Conservation (phyloP, 2,329 filamentous ascomycete species). For the Diatrype stigma region DNA sequence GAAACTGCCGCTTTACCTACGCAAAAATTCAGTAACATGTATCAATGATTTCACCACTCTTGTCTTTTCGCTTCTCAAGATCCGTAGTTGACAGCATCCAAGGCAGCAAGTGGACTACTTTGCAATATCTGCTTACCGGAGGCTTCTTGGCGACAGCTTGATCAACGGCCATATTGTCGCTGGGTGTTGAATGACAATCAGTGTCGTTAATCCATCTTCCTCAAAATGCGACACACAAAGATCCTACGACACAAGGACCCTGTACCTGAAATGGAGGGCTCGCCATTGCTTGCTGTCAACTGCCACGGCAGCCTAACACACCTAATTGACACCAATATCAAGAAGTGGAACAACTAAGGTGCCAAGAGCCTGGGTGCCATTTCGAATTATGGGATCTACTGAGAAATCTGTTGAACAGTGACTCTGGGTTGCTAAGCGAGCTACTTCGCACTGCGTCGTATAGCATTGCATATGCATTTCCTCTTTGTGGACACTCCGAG, state of each 20-base stretch:
- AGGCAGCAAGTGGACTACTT: not conserved
- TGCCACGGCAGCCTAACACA: not conserved
- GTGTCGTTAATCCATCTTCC: not conserved
- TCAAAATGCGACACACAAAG: not conserved
- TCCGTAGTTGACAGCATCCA: not conserved
- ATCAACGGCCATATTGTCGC: not conserved
- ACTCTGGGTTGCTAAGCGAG: not conserved
- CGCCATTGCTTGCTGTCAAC: not conserved
- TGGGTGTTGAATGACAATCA: not conserved
- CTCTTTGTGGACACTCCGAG: not conserved
- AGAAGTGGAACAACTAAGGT: not conserved
- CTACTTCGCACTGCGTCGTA: not conserved
- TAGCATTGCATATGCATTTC: not conserved
- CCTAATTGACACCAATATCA: not conserved
- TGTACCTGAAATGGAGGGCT: not conserved
- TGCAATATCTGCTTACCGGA: not conserved
- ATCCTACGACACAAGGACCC: not conserved
- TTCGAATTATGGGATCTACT: not conserved
- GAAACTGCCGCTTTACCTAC: slow-evolving; percentile 6
- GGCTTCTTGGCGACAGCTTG: not conserved
- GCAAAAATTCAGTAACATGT: too few species aligned
- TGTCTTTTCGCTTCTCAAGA: not conserved
- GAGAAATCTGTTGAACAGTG: not conserved
- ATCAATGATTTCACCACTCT: too few species aligned
- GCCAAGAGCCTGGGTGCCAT: not conserved